phyloP scores from a whole-genome alignment of 805 yeast genomes.

The Yamadazyma laniorum region DNA sequence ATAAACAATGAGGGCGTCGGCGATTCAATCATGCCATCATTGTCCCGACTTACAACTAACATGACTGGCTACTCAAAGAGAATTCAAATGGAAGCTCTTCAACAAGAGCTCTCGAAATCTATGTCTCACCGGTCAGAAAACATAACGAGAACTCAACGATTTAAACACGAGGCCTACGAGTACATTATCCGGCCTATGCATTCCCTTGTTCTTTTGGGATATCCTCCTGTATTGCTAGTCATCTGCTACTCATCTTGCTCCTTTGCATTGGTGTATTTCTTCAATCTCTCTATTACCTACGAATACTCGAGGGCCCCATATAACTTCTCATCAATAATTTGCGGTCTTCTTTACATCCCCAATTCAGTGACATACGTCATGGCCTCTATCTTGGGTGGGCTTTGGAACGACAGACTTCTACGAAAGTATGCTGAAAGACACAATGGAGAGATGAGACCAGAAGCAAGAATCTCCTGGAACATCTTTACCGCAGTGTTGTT shows the following conservation, averaged over 20 bases:
- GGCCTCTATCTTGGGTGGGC: conserved; percentile 80
- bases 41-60: conserved; percentile 37
- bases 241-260: conserved; percentile 67
- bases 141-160: conserved; percentile 8
- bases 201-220: conserved; percentile 56
- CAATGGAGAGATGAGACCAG: conserved; percentile 70
- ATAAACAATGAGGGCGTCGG: conserved; percentile 24
- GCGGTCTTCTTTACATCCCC: conserved; percentile 79
- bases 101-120: conserved; percentile 11
- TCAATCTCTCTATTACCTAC: conserved; percentile 70
- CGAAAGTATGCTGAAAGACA: conserved; percentile 50
- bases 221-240: conserved; percentile 74
- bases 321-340: conserved; percentile 59
- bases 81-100: conserved; percentile 21
- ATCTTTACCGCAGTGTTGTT: conserved; percentile 61
- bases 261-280: conserved; percentile 67
- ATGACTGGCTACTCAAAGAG: conserved; percentile 30
- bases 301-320: conserved; percentile 65
- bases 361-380: conserved; percentile 74
- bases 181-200: conserved; percentile 58
- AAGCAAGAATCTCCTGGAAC: conserved; percentile 75
- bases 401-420: conserved; percentile 68
- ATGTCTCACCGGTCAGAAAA: conserved; percentile 3
- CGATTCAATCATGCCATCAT: conserved; percentile 40
- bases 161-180: conserved; percentile 39